Base-by-base conservation (phyloP, 495 filamentous ascomycete genomes). In the Lasiosphaeriaceae sp. region DNA sequence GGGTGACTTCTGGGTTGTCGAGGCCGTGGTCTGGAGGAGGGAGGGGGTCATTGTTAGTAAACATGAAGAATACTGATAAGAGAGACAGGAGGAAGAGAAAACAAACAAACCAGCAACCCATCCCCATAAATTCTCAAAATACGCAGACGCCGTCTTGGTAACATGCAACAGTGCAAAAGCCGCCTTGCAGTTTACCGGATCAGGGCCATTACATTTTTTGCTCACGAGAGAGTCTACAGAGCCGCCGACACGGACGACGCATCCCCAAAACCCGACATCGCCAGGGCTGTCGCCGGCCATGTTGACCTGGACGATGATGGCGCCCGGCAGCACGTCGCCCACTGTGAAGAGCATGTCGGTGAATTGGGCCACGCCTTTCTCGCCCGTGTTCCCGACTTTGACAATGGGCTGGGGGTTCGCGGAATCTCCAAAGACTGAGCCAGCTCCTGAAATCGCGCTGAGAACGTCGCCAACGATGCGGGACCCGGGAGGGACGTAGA, bases 121-220 rank as follows among this genome's bases (percentile, higher is more conserved):
- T 50, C 75, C 77, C 80, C 82, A 84, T 62, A 84, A 72, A 59
- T 80, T 78, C 59, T 85, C 81, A 35, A 85, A 70, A 53, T 84
- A 86, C 8, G 68, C 74, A 2, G 77, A 80, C 1, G 75, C 74
- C 2, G 71, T 74, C 7, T 57, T 47, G 1, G 73, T 76, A 3
- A 86, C 59, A 48, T 85, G 80, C 3, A 84, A 50, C 11, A 82
- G 60, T 2, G 73, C 63, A 54, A 74, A 82, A 0, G 80, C 81
- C 2, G 81, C 82, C 57, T 75, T 76, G 66, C 83, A 86, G 35
- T 47, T 19, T 2, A 49, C 37, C 19, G 71, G 63, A 16, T 70
- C 51, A 6, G 66, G 65, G 2, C 60, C 65, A 3, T 54, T 62
- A 55, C 76, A 81, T 21, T 67, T 66, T 5, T 64, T 75, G 24